A percentile compares a stretch with the other conserved stretches of the same genome.
Evolutionary conservation across 352 stramenopile genomes (phyloP).

Genomic region (Globisporangium nunn): DNA sequence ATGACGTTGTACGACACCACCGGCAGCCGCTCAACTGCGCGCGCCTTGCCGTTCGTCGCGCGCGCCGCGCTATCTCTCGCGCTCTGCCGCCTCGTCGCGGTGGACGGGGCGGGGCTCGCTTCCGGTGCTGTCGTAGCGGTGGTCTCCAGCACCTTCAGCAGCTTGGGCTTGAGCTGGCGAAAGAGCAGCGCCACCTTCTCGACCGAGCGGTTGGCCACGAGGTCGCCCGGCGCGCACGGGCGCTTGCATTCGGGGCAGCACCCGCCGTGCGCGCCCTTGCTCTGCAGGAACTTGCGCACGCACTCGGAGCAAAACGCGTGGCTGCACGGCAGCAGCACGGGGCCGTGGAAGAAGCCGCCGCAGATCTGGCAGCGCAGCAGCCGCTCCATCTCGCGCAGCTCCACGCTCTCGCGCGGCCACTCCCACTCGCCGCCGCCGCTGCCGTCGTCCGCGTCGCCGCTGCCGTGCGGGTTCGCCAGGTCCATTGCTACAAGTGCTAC

Average conservation of each 20-base stretch:
- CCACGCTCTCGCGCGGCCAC: constrained; percentile 47
- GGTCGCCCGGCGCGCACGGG: constrained; percentile 40
- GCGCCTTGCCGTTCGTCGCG: constrained; percentile 7
- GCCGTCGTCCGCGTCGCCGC: constrained; percentile 1
- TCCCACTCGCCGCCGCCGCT: constrained; percentile 67
- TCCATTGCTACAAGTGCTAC: constrained; percentile 1
- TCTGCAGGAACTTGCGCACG: constrained; percentile 73
- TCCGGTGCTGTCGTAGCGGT: not conserved
- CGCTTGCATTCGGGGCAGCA: constrained; percentile 81
- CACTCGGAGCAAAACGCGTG: constrained; percentile 85
- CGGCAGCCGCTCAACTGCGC: constrained; percentile 42
- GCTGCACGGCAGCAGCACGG: constrained; percentile 68
- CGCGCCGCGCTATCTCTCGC: not conserved
- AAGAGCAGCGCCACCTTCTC: constrained; percentile 72
- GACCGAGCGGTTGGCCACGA: constrained; percentile 66
- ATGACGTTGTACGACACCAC: constrained; percentile 83
- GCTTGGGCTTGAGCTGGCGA: constrained; percentile 54
- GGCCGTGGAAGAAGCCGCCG: constrained; percentile 78
- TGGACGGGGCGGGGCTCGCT: not conserved
- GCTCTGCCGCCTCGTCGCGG: constrained; percentile 1
- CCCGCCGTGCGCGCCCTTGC: constrained; percentile 48
- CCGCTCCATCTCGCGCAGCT: constrained; percentile 67
- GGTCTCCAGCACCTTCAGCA: constrained; percentile 36
- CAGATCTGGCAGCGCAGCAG: constrained; percentile 78
- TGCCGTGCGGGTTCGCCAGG: constrained; percentile 7